Evolutionary conservation across 2,329 filamentous ascomycete genomes (phyloP).

Genomic region (Akanthomyces dipterigenus): DNA sequence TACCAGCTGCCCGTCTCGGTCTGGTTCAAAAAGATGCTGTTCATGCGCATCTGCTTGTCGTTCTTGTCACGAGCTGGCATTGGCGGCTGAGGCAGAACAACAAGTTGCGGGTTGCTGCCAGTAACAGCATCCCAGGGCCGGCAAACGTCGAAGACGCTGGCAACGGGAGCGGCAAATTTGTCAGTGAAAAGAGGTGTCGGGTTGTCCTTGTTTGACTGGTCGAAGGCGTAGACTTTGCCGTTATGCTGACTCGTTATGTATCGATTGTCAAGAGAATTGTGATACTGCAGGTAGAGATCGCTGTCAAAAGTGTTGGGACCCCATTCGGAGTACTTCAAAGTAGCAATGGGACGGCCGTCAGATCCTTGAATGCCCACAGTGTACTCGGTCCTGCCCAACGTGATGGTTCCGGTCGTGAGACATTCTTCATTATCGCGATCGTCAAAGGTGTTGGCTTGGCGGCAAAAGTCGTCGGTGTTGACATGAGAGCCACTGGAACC

Average conservation of each 20-base stretch:
- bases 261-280: conserved; percentile 70
- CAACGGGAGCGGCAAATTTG: conserved; percentile 69
- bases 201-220: conserved; percentile 50
- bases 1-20: conserved; percentile 89
- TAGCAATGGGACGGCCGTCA: conserved; percentile 72
- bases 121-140: conserved; percentile 58
- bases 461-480: conserved; percentile 68
- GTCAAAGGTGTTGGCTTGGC: conserved; percentile 59
- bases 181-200: conserved; percentile 57
- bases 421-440: conserved; percentile 68
- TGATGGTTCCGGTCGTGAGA: conserved; percentile 71
- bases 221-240: conserved; percentile 74
- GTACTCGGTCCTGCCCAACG: conserved; percentile 82
- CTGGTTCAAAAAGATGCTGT: conserved; percentile 77
- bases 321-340: conserved; percentile 91
- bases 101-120: conserved; percentile 66
- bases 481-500: conserved; percentile 64
- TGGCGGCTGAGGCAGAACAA: conserved; percentile 79
- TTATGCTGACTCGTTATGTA: conserved; percentile 87
- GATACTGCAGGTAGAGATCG: conserved; percentile 80
- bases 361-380: conserved; percentile 76
- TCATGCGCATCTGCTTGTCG: conserved; percentile 45
- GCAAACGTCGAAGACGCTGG: conserved; percentile 81
- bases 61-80: conserved; percentile 50
- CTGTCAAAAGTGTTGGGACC: conserved; percentile 83